phyloP scores from a whole-genome alignment of 371 early-diverging fungal species.

The Lichtheimia corymbifera region DNA sequence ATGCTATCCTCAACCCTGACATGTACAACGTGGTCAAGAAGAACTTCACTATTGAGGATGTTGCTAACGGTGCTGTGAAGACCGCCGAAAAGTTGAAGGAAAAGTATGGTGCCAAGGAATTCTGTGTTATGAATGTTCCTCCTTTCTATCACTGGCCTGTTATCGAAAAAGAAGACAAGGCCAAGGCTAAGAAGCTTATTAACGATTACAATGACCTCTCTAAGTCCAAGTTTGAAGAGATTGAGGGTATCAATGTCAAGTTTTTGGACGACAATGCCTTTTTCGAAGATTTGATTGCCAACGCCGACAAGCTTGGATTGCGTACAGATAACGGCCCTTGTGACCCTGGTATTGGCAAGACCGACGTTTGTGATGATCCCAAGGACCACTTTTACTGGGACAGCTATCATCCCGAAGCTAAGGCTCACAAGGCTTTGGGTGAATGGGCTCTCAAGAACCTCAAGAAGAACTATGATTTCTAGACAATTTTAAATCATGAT shows the following conservation, averaged over 20 bases:
- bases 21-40: conserved; percentile 19
- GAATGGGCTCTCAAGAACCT: conserved; percentile 11
- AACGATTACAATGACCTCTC: conserved; percentile 17
- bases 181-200: conserved; percentile 8
- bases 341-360: conserved; percentile 25
- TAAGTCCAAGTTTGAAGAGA: conserved; percentile 8
- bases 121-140: conserved; percentile 16
- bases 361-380: conserved; percentile 19
- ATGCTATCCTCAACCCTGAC: conserved; percentile 23
- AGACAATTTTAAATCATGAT: background rate
- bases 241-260: conserved; percentile 17
- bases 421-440: conserved; percentile 25
- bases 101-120: conserved; percentile 20
- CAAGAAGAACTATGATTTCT: conserved; percentile 8
- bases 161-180: conserved; percentile 13
- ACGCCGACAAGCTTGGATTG: conserved; percentile 12
- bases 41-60: conserved; percentile 12
- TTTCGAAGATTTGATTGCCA: conserved; percentile 12
- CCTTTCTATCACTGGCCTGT: conserved; percentile 26
- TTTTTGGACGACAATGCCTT: conserved; percentile 20
- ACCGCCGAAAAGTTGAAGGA: conserved; percentile 12
- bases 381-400: conserved; percentile 23
- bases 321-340: conserved; percentile 22
- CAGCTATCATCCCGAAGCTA: conserved; percentile 20
- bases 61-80: conserved; percentile 14